phyloP scores from a whole-genome alignment of 768 basidiomycete species.

The Boletus bicolor region DNA sequence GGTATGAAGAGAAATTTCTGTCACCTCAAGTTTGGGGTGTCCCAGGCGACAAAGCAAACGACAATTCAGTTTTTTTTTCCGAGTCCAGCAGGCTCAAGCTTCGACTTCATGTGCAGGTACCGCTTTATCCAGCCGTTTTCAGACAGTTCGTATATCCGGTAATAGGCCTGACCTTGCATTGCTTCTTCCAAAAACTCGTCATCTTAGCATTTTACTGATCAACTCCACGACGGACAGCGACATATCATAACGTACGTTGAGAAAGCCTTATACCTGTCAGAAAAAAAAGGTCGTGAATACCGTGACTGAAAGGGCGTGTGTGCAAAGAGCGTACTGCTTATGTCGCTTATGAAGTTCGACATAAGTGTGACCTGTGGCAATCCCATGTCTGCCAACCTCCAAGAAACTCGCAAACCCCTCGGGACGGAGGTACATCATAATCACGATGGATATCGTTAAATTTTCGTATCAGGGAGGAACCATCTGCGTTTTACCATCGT shows the following conservation, averaged over 20 bases:
- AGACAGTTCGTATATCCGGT: not conserved
- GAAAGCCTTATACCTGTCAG: not conserved
- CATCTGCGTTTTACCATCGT: not conserved
- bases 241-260: not conserved
- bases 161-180: conserved; percentile 4
- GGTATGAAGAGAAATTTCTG: not conserved
- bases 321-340: not conserved
- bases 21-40: not conserved
- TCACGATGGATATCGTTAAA: not conserved
- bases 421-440: not conserved
- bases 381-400: not conserved
- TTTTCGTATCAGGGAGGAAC: not conserved
- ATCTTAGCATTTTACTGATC: not conserved
- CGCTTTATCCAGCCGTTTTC: not conserved
- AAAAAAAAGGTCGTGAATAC: not conserved
- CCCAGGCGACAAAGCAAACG: not conserved
- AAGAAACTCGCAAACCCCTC: not conserved
- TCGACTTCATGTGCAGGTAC: not conserved
- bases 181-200: not conserved
- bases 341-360: not conserved
- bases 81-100: not conserved
- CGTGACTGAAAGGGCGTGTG: not conserved
- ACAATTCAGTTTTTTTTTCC: not conserved
- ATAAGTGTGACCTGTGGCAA: not conserved
- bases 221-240: too few relatives aligned